phyloP scores from a whole-genome alignment of 1,284 basidiomycete genomes.

The Ganoderma sp. region DNA sequence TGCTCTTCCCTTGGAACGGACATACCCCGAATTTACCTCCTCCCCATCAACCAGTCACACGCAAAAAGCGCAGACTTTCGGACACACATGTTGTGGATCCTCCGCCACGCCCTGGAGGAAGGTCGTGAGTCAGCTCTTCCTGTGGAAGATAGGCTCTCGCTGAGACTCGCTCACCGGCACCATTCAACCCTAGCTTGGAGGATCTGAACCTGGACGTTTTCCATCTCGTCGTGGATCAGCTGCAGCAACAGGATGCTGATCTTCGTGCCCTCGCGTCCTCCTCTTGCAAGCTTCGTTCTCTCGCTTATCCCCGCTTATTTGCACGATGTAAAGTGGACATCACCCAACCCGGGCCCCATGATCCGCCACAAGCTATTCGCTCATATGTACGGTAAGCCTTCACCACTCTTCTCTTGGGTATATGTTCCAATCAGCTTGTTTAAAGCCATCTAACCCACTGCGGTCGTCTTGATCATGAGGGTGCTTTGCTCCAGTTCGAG shows the following conservation, averaged over 20 bases:
- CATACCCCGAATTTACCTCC: neutral
- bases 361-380: neutral
- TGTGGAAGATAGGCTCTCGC: neutral
- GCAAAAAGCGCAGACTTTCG: neutral
- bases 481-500: neutral
- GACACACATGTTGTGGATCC: neutral
- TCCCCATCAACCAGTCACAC: neutral
- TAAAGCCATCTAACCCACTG: neutral
- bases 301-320: neutral
- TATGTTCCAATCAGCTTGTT: neutral
- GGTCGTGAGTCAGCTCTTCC: neutral
- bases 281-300: neutral
- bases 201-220: neutral
- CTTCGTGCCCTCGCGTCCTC: neutral
- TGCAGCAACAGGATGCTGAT: neutral
- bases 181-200: neutral
- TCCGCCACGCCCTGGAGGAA: neutral
- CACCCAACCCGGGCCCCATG: neutral
- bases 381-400: neutral
- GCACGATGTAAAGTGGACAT: neutral
- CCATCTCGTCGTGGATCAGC: neutral
- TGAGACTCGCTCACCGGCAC: neutral
- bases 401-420: neutral
- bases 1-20: neutral
- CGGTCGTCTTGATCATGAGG: neutral